phyloP scores from a whole-genome alignment of 495 filamentous ascomycete species.

The Eremomyces bilateralis region DNA sequence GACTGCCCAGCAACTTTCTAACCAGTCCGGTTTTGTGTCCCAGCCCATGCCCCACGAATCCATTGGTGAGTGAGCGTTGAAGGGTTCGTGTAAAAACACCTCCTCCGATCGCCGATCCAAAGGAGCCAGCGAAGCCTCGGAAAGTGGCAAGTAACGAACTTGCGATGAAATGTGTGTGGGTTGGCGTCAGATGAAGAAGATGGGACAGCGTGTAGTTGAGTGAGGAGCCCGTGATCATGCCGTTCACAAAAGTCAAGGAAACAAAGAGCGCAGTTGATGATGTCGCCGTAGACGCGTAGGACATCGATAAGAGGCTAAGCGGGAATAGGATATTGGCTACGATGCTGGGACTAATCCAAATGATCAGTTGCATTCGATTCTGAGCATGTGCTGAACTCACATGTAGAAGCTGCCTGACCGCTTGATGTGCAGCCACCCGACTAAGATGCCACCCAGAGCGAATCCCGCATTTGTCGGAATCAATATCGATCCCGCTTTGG shows the following conservation, averaged over 20 bases:
- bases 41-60: constrained; percentile 32
- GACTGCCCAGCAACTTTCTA: constrained; percentile 42
- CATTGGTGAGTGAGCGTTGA: constrained; percentile 28
- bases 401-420: constrained; percentile 42
- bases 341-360: constrained; percentile 24
- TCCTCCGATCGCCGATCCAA: constrained; percentile 56
- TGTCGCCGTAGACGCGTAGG: constrained; percentile 28
- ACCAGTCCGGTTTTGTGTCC: constrained; percentile 21
- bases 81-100: constrained; percentile 47
- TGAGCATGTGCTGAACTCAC: constrained; percentile 11
- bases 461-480: constrained; percentile 61
- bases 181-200: constrained; percentile 40
- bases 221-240: constrained; percentile 42
- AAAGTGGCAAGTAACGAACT: constrained; percentile 50
- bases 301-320: constrained; percentile 26
- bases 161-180: constrained; percentile 43
- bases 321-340: constrained; percentile 32
- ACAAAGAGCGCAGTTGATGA: constrained; percentile 25
- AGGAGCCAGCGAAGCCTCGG: constrained; percentile 50
- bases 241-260: constrained; percentile 36
- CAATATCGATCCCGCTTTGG: constrained; percentile 44
- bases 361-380: background rate
- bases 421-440: constrained; percentile 48
- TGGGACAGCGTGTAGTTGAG: constrained; percentile 64
- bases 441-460: constrained; percentile 42